Evolutionary conservation across 345 rosid genomes (phyloP).

Genomic region (Turnera subulata): DNA sequence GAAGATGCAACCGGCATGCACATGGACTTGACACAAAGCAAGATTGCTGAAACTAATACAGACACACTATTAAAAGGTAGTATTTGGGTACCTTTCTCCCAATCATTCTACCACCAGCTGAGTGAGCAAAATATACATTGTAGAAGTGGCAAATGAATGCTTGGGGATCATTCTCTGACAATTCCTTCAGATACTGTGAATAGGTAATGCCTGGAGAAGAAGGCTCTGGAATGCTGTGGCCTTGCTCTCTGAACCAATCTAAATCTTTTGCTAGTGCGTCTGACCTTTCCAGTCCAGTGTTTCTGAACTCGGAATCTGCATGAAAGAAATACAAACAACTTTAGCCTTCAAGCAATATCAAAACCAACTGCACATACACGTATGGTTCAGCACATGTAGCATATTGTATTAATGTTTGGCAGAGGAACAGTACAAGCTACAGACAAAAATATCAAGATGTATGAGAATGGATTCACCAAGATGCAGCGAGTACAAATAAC

Average conservation of each 20-base stretch:
- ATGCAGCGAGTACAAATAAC: neutral
- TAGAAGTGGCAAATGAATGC: conserved; percentile 97
- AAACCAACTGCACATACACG: neutral
- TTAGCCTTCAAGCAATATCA: neutral
- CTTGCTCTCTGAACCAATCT: conserved; percentile 89
- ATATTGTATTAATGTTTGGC: no score
- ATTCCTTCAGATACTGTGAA: conserved; percentile 52
- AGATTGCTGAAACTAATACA: no score
- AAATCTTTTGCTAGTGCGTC: conserved; percentile 62
- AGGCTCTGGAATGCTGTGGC: conserved; percentile 75
- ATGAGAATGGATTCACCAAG: neutral
- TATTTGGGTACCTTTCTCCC: conserved; percentile 67
- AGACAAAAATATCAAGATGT: no score
- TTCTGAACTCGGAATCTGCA: conserved; percentile 78
- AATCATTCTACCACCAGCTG: conserved; percentile 97
- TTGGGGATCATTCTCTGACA: conserved; percentile 86
- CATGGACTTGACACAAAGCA: no score
- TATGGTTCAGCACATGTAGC: neutral
- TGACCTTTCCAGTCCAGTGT: conserved; percentile 83
- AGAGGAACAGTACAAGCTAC: no score
- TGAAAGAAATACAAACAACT: conserved; percentile 4
- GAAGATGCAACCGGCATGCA: no score
- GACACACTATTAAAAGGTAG: neutral
- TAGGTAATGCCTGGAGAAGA: conserved; percentile 68
- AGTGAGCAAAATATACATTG: conserved; percentile 86